Percentiles rank a stretch among this genome's conserved stretches.
These are phyloP conservation scores for Aspergillus persii DNA, from an alignment of 2,329 filamentous ascomycete species.

Conservation along the genomic window DNA sequence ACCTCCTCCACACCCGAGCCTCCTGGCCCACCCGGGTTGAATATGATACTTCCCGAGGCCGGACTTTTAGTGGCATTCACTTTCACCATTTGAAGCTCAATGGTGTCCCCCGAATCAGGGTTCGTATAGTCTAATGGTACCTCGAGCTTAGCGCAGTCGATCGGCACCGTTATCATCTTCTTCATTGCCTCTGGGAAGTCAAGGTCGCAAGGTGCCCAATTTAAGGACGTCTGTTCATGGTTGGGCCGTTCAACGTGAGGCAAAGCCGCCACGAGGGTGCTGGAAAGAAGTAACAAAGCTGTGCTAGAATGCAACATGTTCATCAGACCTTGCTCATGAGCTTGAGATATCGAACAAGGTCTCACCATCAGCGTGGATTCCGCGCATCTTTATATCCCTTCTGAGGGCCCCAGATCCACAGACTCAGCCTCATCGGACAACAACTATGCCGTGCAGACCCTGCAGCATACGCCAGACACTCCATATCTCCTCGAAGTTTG, in stretches of 20 bases:
- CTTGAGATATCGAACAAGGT: no score
- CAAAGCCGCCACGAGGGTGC: background rate
- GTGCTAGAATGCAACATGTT: background rate
- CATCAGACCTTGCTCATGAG: background rate
- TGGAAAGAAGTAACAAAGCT: background rate
- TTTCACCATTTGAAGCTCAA: background rate
- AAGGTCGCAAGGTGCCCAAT: slow-evolving; percentile 2
- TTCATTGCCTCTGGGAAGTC: background rate
- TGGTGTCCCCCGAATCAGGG: background rate
- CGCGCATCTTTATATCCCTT: no score
- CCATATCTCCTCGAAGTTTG: background rate
- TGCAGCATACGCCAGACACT: background rate
- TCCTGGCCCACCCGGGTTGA: slow-evolving; percentile 2
- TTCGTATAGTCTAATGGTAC: slow-evolving; percentile 6
- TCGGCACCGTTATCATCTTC: background rate
- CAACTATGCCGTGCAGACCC: no score
- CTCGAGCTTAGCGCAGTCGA: slow-evolving; percentile 1
- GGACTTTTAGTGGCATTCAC: slow-evolving; percentile 2
- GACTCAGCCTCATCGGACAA: background rate
- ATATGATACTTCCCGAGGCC: background rate
- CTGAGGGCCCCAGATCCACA: background rate
- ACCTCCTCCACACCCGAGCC: slow-evolving; percentile 3
- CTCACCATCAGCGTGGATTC: no score
- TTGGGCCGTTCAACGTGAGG: background rate
- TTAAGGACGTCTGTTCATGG: background rate